Conservation (phyloP, 805 yeast genomes). For the Lachancea dasiensis region DNA sequence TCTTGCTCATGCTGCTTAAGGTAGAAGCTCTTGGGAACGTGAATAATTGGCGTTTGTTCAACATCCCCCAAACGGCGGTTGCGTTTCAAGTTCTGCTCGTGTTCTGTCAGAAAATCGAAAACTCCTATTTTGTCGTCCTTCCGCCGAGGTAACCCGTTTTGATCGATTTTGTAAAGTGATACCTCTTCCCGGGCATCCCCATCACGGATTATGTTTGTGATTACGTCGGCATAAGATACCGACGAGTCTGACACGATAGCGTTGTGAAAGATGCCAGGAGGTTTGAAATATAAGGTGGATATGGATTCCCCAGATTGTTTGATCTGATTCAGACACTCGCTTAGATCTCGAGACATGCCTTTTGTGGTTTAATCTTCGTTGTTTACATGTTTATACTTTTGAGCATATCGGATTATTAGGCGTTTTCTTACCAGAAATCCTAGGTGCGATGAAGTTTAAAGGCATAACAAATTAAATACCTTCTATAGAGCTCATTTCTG, state of each 20-base stretch:
- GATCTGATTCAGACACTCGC: conserved; percentile 31
- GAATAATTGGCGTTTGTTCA: conserved; percentile 25
- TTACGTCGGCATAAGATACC: conserved; percentile 24
- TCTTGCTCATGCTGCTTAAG: conserved; percentile 24
- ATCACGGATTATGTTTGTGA: conserved; percentile 54
- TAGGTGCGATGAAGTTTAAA: too few relatives aligned
- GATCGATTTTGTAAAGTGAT: conserved; percentile 41
- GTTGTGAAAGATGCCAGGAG: conserved; percentile 61
- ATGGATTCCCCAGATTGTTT: conserved; percentile 39
- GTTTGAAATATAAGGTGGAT: conserved; percentile 41
- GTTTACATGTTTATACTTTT: too few relatives aligned
- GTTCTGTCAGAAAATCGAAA: conserved; percentile 31
- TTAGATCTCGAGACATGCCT: conserved; percentile 27
- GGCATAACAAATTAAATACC: too few relatives aligned
- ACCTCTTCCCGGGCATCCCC: conserved; percentile 46
- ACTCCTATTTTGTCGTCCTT: conserved; percentile 45
- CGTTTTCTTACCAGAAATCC: too few relatives aligned
- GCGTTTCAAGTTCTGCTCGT: conserved; percentile 29
- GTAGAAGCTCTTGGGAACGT: conserved; percentile 25
- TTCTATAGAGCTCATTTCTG: neutral
- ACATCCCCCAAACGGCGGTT: conserved; percentile 31
- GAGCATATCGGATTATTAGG: too few relatives aligned
- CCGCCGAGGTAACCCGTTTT: conserved; percentile 37
- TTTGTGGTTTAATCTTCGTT: too few relatives aligned
- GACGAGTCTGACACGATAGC: conserved; percentile 41